Base-by-base conservation (phyloP, 2,329 filamentous ascomycete species). In the Geosmithia flava region DNA sequence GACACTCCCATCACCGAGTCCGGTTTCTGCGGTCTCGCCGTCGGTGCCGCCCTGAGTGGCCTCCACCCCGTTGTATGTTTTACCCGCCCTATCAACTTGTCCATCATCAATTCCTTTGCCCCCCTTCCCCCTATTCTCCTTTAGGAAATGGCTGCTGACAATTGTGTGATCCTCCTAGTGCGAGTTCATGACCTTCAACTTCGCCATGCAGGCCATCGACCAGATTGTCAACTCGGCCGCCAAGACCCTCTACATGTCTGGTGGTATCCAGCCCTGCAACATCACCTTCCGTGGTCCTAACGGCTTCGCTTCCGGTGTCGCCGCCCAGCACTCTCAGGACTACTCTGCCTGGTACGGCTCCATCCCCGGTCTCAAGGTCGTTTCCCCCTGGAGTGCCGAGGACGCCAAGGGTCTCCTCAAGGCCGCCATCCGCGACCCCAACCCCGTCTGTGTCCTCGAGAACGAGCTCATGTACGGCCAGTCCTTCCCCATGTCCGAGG, bases 161-260 rank as follows among this genome's bases (percentile, higher is more conserved):
- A 27, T 27, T 44, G 19, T 17, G 6, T 27, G 6, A 6, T 37
- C 11, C 11, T 44, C 17, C 8, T 56, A 93, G 87, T 93, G 86
- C 80, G 93, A 98, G 75, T 98, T 98, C 79, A 98, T 98, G 93
- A 98, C 93, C 62, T 97, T 95, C 82, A 98, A 98, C 81, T 97
- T 97, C 67, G 91, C 93, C 69, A 98, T 98, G 93, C 93, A 98
- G 75, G 88, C 93, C 66, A 98, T 98, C 69, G 93, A 98, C 68
- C 93, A 98, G 69, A 87, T 98, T 66, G 90, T 98, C 81, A 98
- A 98, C 82, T 97, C 91, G 46, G 93, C 78, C 59, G 93, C 89
- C 64, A 98, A 98, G 80, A 98, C 93, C 50, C 91, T 98, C 64
- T 98, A 98, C 78, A 98, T 98, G 93, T 97, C 93, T 55, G 93